Evolutionary conservation across 2,329 filamentous ascomycete genomes (phyloP), one percentile per base, ranked within the genome.

Genomic region (Hysterium pulicare): DNA sequence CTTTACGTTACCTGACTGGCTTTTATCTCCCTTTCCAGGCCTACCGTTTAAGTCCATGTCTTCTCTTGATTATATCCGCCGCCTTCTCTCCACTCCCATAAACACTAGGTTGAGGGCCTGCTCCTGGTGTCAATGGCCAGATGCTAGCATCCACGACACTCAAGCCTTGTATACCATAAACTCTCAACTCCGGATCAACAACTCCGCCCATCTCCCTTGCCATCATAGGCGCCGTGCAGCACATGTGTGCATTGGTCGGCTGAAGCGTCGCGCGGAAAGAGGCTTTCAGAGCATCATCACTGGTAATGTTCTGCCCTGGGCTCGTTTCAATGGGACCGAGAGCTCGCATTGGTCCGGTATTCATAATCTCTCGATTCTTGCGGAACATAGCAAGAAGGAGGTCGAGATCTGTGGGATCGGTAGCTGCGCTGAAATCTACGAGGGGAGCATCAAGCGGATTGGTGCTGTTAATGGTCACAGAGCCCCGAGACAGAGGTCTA

Each of bases 1-100:
- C n/a, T n/a, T n/a, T n/a, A n/a, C n/a, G n/a, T n/a, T n/a, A n/a
- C n/a, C n/a, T n/a, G n/a, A n/a, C n/a, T n/a, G n/a, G n/a, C n/a
- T n/a, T n/a, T n/a, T n/a, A n/a, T n/a, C n/a, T n/a, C n/a, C 24
- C 24, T 13, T 28, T 13, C 7, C 7, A 28, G 8, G 13, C 13
- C 24, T 28, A 28, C 24, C 7, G 13, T 8, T 7, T 13, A 28
- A 28, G 7, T 8, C 24, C 24, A 28, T 28, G 13, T 28, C 32
- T 34, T 17, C 10, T 20, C 39, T 53, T 59, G 17, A 66, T 62
- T 2, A 64, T 53, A 37, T 59, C 41, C 8, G 53, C 60, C 38
- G 61, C 62, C 48, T 62, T 66, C 49, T 65, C 62, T 10, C 54
- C 57, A 20, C 64, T 43, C 21, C 57, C 61, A 42, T 64, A 66